These are phyloP conservation scores for Mastigamoeba balamuthi DNA, from an alignment of 78 protist species.

Conservation along the genomic window DNA sequence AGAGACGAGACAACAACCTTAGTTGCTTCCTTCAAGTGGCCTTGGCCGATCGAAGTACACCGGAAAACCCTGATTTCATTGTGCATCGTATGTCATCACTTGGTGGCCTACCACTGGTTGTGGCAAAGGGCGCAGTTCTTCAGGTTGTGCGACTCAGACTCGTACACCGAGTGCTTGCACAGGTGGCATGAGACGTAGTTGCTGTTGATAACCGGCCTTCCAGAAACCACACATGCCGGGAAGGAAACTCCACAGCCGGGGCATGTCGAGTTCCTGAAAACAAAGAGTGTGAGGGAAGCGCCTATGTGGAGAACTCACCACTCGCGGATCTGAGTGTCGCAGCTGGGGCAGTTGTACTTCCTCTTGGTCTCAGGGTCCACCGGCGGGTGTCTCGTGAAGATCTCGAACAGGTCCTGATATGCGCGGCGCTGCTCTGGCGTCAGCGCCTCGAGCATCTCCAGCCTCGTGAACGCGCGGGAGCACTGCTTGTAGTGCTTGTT, in stretches of 20 bases:
- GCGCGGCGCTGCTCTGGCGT: not conserved
- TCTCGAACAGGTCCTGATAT: constrained; percentile 5
- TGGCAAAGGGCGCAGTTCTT: not conserved
- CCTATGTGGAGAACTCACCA: not conserved
- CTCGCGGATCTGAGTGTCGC: constrained; percentile 1
- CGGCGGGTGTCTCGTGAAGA: constrained; percentile 32
- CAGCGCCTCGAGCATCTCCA: constrained; percentile 33
- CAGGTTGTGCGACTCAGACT: not conserved
- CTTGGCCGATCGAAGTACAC: no score
- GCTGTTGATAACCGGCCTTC: constrained; percentile 10
- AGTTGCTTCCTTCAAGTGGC: no score
- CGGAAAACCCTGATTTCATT: no score
- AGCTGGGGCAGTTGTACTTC: not conserved
- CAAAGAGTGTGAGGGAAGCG: not conserved
- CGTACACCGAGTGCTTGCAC: not conserved
- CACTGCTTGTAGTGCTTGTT: constrained; percentile 18
- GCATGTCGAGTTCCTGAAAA: not conserved
- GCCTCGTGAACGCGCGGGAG: constrained; percentile 48
- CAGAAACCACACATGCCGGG: constrained; percentile 18
- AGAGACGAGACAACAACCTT: no score
- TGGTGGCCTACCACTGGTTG: not conserved
- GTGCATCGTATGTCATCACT: no score
- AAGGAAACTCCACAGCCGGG: constrained; percentile 13
- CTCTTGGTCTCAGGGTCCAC: not conserved
- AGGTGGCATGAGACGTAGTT: not conserved